Evolutionary conservation across 345 rosid species (phyloP), one percentile per base, ranked within the genome.

Genomic region (Salix arbutifolia): DNA sequence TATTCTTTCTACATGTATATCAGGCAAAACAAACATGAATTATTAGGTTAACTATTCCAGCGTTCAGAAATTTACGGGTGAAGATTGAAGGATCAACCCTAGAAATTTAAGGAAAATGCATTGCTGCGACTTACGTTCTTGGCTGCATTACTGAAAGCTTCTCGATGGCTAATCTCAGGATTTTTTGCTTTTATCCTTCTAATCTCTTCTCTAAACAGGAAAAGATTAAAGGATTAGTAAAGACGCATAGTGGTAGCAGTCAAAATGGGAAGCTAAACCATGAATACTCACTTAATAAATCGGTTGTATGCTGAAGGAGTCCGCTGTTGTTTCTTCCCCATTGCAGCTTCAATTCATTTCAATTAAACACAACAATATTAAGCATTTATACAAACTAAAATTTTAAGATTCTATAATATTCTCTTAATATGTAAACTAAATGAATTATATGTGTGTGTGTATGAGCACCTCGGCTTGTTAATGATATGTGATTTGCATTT

Each of bases 61-160:
- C 16, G n/a, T 65, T 31, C 17, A 4, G 26, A 1, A 25, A 23
- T 21, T 21, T 8, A 62, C 0, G 13, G 30, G 30, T n/a, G 14
- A 8, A 62, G 28, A 62, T 6, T 11, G 30, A 4, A 62, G 8
- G 14, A 62, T 62, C 52, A 46, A 14, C 17, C 52, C 52, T 11
- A 62, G 14, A 9, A 21, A 62, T 11, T 42, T 2, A 42, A 42
- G 0, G 46, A 42, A 42, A 40, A 38, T 10, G 10, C 13, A 11
- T 42, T 64, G 12, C 5, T 17, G 42, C 42, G 35, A 56, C 75
- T 53, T 72, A 72, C 75, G 40, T 72, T 72, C 40, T 72, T 72
- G 46, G 75, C 75, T 12, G 75, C 75, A 25, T 46, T 60, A 35
- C 75, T 72, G 52, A 72, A 72, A 60, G 75, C 75, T 60, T 72